Evolutionary conservation across 768 basidiomycete genomes (phyloP).

Genomic region (Macrocybe gigantea): DNA sequence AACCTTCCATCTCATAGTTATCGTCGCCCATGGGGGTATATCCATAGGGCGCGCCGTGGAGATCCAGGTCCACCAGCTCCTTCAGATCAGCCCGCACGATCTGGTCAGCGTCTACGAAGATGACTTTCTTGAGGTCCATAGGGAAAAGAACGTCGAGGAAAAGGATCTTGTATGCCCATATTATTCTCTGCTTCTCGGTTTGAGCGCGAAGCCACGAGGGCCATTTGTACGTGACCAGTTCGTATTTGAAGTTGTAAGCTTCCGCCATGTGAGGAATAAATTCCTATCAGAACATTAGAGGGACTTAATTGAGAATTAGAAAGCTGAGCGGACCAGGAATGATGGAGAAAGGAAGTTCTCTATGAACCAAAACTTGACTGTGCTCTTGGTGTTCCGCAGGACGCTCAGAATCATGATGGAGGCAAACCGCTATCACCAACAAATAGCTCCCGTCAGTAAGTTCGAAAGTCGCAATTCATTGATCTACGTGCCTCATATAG

Average conservation of each 20-base stretch:
- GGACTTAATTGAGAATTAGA: neutral
- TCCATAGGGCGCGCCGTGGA: conserved; percentile 90
- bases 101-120: conserved; percentile 97
- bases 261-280: conserved; percentile 91
- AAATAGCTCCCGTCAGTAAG: neutral
- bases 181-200: conserved; percentile 96
- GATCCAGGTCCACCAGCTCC: conserved; percentile 88
- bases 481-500: conserved; percentile 75
- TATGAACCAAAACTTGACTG: conserved; percentile 99
- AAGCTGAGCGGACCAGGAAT: conserved; percentile 62
- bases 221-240: conserved; percentile 99
- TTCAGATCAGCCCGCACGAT: conserved; percentile 96
- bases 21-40: conserved; percentile 99
- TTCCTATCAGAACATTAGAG: conserved; percentile 44
- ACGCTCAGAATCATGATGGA: conserved; percentile 99
- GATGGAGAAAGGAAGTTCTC: conserved; percentile 98
- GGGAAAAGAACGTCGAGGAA: conserved; percentile 99
- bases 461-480: neutral
- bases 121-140: conserved; percentile 97
- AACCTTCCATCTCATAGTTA: conserved; percentile 93
- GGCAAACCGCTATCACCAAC: conserved; percentile 70
- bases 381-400: conserved; percentile 86
- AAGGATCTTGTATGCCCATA: conserved; percentile 99
- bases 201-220: conserved; percentile 96
- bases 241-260: conserved; percentile 92